Evolutionary conservation across 768 basidiomycete species (phyloP).

Genomic region (Pulveroboletus sp.): DNA sequence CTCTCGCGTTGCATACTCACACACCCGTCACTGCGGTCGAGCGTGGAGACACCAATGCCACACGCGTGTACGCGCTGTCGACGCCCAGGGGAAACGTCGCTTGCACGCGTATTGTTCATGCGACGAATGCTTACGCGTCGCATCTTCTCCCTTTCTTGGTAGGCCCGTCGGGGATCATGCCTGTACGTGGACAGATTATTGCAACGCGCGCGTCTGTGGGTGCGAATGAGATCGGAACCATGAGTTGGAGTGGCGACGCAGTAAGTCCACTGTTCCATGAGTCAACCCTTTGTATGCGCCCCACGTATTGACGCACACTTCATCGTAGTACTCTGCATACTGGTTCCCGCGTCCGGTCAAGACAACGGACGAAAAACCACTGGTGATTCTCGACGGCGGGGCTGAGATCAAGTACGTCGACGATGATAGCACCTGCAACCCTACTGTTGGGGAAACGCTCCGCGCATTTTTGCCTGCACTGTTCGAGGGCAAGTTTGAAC

Average conservation of each 20-base stretch:
- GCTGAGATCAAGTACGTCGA: slow-evolving; percentile 48
- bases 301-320: not conserved
- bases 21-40: slow-evolving; percentile 61
- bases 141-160: slow-evolving; percentile 71
- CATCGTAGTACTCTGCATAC: slow-evolving; percentile 66
- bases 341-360: slow-evolving; percentile 73
- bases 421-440: slow-evolving; percentile 58
- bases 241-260: slow-evolving; percentile 46
- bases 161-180: slow-evolving; percentile 55
- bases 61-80: slow-evolving; percentile 9
- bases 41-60: not conserved
- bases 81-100: slow-evolving; percentile 67
- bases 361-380: slow-evolving; percentile 36
- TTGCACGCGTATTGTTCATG: slow-evolving; percentile 72
- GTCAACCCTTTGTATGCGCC: too few species aligned
- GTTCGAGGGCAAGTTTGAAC: slow-evolving; percentile 54
- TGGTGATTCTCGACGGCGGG: slow-evolving; percentile 74
- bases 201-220: slow-evolving; percentile 42
- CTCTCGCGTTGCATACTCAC: slow-evolving; percentile 64
- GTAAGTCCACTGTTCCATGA: slow-evolving; percentile 4
- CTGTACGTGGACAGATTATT: slow-evolving; percentile 69
- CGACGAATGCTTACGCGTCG: slow-evolving; percentile 82
- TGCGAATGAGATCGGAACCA: slow-evolving; percentile 38
- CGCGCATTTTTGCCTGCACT: slow-evolving; percentile 57
- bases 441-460: slow-evolving; percentile 45